These are phyloP conservation scores for Leishmania arabica DNA, from an alignment of 208 protist genomes.

Conservation along the genomic window DNA sequence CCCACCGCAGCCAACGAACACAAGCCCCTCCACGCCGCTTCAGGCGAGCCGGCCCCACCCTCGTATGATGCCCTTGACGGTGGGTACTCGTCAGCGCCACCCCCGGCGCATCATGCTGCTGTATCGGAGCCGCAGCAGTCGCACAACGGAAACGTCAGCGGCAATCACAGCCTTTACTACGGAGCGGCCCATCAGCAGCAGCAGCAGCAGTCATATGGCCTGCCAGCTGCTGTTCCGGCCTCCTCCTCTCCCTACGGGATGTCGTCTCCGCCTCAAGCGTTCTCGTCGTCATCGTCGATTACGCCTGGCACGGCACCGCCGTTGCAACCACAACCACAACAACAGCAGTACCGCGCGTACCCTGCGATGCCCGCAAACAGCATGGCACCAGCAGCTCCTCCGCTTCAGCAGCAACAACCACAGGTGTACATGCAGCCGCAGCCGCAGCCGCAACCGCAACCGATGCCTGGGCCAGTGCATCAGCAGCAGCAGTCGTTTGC, in stretches of 20 bases:
- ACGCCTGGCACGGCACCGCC: not conserved
- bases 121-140: slow-evolving; percentile 5
- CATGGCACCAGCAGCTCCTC: slow-evolving; percentile 6
- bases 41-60: slow-evolving; percentile 24
- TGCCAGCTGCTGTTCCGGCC: not conserved
- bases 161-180: not conserved
- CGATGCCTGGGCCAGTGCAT: not conserved
- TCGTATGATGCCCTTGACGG: slow-evolving; percentile 16
- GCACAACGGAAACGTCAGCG: not conserved
- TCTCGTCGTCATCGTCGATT: slow-evolving; percentile 1
- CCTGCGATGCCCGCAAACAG: not conserved
- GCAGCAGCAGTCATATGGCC: slow-evolving; percentile 4
- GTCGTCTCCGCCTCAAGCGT: not conserved
- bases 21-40: not conserved
- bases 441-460: not conserved
- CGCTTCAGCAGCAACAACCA: slow-evolving; percentile 7
- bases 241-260: not conserved
- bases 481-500: not conserved
- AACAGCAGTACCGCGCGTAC: not conserved
- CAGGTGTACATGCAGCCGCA: slow-evolving; percentile 10
- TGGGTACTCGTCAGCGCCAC: slow-evolving; percentile 22
- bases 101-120: not conserved
- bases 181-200: slow-evolving; percentile 9
- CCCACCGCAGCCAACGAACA: slow-evolving; percentile 19
- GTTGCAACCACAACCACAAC: slow-evolving; percentile 10